These are phyloP conservation scores for Erodium maritimum DNA, from an alignment of 345 rosid species.

Conservation along the genomic window DNA sequence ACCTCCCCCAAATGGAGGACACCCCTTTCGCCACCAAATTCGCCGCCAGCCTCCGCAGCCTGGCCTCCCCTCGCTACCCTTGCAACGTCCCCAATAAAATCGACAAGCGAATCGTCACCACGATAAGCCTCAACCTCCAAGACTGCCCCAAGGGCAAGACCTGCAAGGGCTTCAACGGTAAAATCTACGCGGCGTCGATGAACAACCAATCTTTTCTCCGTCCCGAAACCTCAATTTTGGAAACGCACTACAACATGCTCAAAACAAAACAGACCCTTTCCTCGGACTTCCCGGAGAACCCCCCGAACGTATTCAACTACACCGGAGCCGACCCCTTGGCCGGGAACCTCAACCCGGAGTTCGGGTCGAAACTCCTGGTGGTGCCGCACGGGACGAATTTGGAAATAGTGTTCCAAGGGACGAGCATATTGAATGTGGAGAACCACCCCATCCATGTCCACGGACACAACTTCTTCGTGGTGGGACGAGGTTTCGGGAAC, in stretches of 20 bases:
- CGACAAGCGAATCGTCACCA: conserved; percentile 16
- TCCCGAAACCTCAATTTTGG: not conserved
- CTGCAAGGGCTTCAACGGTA: conserved; percentile 4
- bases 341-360: conserved; percentile 3
- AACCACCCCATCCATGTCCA: conserved; percentile 11
- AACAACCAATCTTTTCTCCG: conserved; percentile 10
- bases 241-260: conserved; percentile 6
- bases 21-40: conserved; percentile 18
- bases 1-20: conserved; percentile 4
- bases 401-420: conserved; percentile 12
- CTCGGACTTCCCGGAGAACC: conserved; percentile 7
- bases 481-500: conserved; percentile 14
- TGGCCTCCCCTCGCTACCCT: conserved; percentile 11
- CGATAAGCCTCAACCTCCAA: conserved; percentile 16
- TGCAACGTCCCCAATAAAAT: conserved; percentile 4
- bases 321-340: conserved; percentile 5
- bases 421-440: conserved; percentile 6
- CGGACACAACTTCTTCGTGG: conserved; percentile 13
- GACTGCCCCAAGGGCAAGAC: conserved; percentile 9
- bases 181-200: conserved; percentile 1
- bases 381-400: conserved; percentile 6
- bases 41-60: conserved; percentile 10
- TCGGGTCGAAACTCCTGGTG: conserved; percentile 6
- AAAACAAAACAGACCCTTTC: not conserved
- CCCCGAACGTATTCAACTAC: conserved; percentile 8